phyloP scores from a whole-genome alignment of 495 filamentous ascomycete genomes.

The Tuber microsphaerosporum region DNA sequence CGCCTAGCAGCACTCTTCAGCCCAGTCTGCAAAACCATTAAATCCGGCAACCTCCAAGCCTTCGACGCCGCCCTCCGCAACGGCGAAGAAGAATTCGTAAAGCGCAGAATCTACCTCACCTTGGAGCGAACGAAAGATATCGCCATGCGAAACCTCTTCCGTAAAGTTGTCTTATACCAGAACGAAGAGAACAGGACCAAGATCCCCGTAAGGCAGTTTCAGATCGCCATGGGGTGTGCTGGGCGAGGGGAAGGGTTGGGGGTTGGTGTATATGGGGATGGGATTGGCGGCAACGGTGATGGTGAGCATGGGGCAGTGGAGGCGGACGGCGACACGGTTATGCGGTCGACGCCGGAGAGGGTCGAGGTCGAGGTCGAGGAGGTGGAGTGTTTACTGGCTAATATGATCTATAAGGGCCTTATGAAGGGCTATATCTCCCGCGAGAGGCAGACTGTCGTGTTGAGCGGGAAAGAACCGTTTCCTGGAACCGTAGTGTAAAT shows the following conservation, averaged over 20 bases:
- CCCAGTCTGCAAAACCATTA: conserved; percentile 69
- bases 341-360: conserved; percentile 49
- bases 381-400: conserved; percentile 88
- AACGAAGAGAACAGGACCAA: conserved; percentile 72
- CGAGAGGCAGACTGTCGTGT: conserved; percentile 76
- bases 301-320: conserved; percentile 44
- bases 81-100: conserved; percentile 81
- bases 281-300: not conserved
- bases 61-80: conserved; percentile 77
- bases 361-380: conserved; percentile 76
- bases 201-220: conserved; percentile 74
- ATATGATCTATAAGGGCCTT: conserved; percentile 93
- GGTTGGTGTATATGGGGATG: conserved; percentile 48
- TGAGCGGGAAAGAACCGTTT: conserved; percentile 86
- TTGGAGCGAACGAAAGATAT: conserved; percentile 88
- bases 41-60: conserved; percentile 66
- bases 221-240: conserved; percentile 55
- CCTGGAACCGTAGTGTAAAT: conserved; percentile 74
- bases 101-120: conserved; percentile 89
- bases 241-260: conserved; percentile 53
- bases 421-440: conserved; percentile 98
- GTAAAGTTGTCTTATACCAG: conserved; percentile 74
- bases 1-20: conserved; percentile 70
- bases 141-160: conserved; percentile 75
- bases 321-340: conserved; percentile 42